Evolutionary conservation across 805 yeast genomes (phyloP).

Genomic region (Starmerella potacharoeniae): DNA sequence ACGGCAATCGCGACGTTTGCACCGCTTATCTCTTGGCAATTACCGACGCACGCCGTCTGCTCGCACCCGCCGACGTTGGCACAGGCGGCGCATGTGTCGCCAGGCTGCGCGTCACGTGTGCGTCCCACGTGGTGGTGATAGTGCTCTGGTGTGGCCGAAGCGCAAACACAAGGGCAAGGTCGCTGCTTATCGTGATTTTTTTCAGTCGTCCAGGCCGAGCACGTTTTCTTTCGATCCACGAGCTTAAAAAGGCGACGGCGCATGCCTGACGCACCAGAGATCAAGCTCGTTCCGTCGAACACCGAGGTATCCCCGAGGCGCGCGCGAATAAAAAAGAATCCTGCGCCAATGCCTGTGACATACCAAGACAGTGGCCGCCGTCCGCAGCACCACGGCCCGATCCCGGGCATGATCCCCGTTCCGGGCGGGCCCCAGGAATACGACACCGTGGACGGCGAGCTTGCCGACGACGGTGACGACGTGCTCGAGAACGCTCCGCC

Average conservation of each 20-base stretch:
- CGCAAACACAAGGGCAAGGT: neutral
- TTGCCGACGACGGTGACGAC: conserved; percentile 23
- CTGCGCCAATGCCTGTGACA: neutral
- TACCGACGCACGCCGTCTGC: neutral
- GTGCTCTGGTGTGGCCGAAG: neutral
- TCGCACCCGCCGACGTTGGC: neutral
- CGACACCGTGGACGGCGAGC: conserved; percentile 31
- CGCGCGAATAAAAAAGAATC: neutral
- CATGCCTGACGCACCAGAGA: neutral
- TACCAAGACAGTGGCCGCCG: neutral
- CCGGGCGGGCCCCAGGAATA: conserved; percentile 32
- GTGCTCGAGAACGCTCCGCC: conserved; percentile 20
- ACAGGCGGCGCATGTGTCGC: neutral
- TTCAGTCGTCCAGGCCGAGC: neutral
- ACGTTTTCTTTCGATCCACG: neutral
- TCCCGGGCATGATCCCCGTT: conserved; percentile 29
- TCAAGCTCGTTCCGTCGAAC: neutral
- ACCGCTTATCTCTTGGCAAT: neutral
- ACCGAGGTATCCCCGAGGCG: neutral
- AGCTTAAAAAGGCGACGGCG: neutral
- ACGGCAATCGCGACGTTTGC: too few relatives aligned
- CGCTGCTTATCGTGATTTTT: neutral
- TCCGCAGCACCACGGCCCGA: conserved; percentile 26
- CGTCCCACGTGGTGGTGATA: conserved; percentile 2
- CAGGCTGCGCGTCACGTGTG: neutral